Evolutionary conservation across 257 asterid species (phyloP).

Genomic region (Solanum infundibuliforme): DNA sequence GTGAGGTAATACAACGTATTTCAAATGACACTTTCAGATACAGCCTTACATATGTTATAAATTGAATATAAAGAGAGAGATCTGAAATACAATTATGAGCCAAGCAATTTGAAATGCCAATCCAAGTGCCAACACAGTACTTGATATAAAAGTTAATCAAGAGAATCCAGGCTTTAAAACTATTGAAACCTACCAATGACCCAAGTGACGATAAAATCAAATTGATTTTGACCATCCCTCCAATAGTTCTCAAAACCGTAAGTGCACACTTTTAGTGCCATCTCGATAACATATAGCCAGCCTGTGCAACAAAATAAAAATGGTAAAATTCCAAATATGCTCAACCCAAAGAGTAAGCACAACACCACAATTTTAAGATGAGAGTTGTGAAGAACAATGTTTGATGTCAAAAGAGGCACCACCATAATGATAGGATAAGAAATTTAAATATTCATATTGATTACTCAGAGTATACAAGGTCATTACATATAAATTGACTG

Average conservation of each 20-base stretch:
- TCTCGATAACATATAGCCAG: constrained; percentile 92
- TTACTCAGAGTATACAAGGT: neutral
- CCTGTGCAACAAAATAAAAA: constrained; percentile 44
- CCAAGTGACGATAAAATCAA: constrained; percentile 88
- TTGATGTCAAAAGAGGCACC: neutral
- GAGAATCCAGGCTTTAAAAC: neutral
- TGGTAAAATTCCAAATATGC: neutral
- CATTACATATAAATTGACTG: neutral
- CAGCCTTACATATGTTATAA: neutral
- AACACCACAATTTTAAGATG: neutral
- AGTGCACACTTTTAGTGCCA: constrained; percentile 76
- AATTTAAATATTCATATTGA: neutral
- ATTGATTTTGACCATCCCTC: constrained; percentile 97
- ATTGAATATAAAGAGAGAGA: neutral
- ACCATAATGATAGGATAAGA: neutral
- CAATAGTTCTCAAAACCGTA: constrained; percentile 84
- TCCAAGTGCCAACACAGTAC: neutral
- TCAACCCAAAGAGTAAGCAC: neutral
- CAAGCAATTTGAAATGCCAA: neutral
- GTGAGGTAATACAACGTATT: neutral
- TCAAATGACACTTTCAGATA: neutral
- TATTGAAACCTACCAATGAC: constrained; percentile 66
- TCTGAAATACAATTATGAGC: neutral
- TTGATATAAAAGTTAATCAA: neutral
- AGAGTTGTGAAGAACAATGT: neutral